Percentiles rank a stretch among this genome's conserved stretches.
Conservation (phyloP, 345 rosid species). For the Pseudoturritis turrita region DNA sequence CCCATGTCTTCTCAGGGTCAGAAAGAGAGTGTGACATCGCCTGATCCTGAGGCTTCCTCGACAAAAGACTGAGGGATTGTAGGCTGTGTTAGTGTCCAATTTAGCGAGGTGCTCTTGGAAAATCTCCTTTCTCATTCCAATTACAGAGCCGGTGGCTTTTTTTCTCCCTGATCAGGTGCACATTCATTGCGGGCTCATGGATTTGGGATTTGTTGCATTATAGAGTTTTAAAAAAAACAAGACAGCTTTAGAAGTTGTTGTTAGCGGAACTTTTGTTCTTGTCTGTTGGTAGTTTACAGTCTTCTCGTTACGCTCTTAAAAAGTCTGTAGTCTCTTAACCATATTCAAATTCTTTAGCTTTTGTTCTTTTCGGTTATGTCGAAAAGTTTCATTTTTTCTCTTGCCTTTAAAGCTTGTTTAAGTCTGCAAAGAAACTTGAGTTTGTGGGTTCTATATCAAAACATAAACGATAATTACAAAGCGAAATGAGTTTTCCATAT, state of each 20-base stretch:
- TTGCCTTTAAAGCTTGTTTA: neutral
- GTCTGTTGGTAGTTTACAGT: constrained; percentile 10
- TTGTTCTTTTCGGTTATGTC: neutral
- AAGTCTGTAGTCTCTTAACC: neutral
- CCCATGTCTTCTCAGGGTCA: constrained; percentile 40
- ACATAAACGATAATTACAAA: constrained; percentile 16
- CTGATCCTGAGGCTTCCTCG: constrained; percentile 14
- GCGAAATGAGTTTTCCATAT: neutral
- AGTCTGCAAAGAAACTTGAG: neutral
- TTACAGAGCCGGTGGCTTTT: neutral
- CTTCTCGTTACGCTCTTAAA: constrained; percentile 6
- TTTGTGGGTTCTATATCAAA: neutral
- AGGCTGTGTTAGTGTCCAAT: constrained; percentile 5
- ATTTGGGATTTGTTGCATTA: constrained; percentile 9
- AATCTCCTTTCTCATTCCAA: constrained; percentile 1
- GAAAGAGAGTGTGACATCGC: constrained; percentile 39
- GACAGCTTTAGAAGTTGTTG: constrained; percentile 3
- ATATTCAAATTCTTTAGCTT: neutral
- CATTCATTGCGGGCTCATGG: neutral
- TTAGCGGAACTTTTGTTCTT: neutral
- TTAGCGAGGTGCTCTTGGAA: constrained; percentile 12
- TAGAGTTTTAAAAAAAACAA: constrained; percentile 5
- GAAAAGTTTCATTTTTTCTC: neutral
- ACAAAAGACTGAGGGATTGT: constrained; percentile 17
- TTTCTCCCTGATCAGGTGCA: neutral